Conservation (phyloP, 345 rosid genomes). For the Mallotus nudiflorus region DNA sequence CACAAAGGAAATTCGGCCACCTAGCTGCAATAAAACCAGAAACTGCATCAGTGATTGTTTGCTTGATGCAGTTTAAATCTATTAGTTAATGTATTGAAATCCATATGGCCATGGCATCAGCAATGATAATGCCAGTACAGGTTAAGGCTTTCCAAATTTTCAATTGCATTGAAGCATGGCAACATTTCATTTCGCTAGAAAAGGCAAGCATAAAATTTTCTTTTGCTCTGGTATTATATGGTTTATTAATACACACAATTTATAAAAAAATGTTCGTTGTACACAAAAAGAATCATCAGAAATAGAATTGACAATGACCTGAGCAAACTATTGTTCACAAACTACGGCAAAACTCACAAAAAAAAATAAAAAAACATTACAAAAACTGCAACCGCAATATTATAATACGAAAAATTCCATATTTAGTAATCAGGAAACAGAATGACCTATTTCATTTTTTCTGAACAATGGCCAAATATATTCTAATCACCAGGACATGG, state of each 20-base stretch:
- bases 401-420: neutral
- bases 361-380: neutral
- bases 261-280: too few relatives aligned
- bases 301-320: too few relatives aligned
- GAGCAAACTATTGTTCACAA: too few relatives aligned
- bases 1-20: slow-evolving; percentile 98
- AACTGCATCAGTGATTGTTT: slow-evolving; percentile 1
- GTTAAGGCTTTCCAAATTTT: neutral
- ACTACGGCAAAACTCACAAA: neutral
- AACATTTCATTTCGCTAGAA: neutral
- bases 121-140: neutral
- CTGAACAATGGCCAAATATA: neutral
- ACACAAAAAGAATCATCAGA: too few relatives aligned
- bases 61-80: neutral
- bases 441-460: neutral
- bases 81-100: neutral
- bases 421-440: neutral
- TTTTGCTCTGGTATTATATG: too few relatives aligned
- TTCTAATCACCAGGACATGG: neutral
- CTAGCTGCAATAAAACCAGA: slow-evolving; percentile 64
- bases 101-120: neutral
- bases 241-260: too few relatives aligned
- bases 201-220: neutral
- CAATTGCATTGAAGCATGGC: neutral
- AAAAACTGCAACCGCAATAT: neutral